Percentiles rank a stretch among this genome's conserved stretches.
phyloP scores from a whole-genome alignment of 192 early-diverging fungal genomes.

The Geranomyces michiganensis region DNA sequence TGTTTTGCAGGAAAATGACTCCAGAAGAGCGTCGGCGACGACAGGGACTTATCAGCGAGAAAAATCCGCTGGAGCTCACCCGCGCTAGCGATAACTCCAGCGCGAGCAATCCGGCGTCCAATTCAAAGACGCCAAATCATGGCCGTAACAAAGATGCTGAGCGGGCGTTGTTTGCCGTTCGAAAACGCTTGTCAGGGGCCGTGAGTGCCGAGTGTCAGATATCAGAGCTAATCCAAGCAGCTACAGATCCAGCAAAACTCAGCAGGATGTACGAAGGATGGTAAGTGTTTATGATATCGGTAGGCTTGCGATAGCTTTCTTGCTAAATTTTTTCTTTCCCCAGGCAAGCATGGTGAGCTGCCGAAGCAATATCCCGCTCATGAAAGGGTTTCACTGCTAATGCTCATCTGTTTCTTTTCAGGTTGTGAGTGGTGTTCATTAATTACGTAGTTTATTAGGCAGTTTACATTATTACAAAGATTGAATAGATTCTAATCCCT shows the following conservation, averaged over 20 bases:
- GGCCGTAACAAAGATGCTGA: constrained; percentile 68
- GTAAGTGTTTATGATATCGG: constrained; percentile 15
- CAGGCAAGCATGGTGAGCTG: too few relatives aligned
- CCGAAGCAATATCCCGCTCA: too few relatives aligned
- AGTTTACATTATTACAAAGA: too few relatives aligned
- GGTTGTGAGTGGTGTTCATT: too few relatives aligned
- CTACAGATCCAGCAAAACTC: constrained; percentile 60
- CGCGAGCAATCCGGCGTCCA: too few relatives aligned
- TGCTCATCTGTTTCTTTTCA: too few relatives aligned
- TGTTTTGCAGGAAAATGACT: constrained; percentile 32
- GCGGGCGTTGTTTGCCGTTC: constrained; percentile 64
- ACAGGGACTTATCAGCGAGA: constrained; percentile 25
- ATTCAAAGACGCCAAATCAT: not conserved
- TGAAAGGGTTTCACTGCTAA: too few relatives aligned
- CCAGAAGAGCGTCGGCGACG: constrained; percentile 27
- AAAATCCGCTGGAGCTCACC: not conserved
- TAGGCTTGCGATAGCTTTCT: too few relatives aligned
- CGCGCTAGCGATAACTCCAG: not conserved
- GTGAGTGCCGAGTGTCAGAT: constrained; percentile 73
- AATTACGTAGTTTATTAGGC: too few relatives aligned
- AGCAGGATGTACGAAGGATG: constrained; percentile 66
- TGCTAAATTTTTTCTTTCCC: too few relatives aligned
- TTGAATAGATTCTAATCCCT: too few relatives aligned
- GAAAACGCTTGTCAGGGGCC: constrained; percentile 57
- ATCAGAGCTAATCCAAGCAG: constrained; percentile 72